Conservation (phyloP, 2,329 filamentous ascomycete genomes). For the Zopfia rhizophila region DNA sequence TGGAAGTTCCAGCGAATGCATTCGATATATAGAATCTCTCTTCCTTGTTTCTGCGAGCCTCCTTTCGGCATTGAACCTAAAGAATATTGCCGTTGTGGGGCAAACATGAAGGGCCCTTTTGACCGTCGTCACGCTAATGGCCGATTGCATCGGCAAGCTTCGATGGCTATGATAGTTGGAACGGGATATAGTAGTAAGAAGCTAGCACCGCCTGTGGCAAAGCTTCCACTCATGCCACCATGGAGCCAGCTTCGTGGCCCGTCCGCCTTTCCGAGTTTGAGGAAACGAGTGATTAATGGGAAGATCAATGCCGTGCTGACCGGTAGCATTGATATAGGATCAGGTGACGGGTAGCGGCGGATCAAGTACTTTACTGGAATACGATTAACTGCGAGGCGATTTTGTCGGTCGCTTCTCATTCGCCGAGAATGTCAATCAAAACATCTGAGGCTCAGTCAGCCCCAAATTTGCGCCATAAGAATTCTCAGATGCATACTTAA, state of each 20-base stretch:
- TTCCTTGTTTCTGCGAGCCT: no score
- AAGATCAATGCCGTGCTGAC: constrained; percentile 35
- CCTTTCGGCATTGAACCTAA: no score
- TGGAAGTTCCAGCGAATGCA: no score
- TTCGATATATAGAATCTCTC: no score
- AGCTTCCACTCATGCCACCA: constrained; percentile 31
- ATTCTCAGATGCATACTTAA: no score
- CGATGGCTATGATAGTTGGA: constrained; percentile 3
- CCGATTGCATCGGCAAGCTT: constrained; percentile 14
- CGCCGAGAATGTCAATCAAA: constrained; percentile 5
- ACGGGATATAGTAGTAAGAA: constrained; percentile 1
- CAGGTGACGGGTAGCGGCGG: constrained; percentile 36
- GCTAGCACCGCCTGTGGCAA: constrained; percentile 36
- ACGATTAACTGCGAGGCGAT: constrained; percentile 26
- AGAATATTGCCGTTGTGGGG: no score
- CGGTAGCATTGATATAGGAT: constrained; percentile 30
- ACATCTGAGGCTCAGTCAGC: constrained; percentile 45
- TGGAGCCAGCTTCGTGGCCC: constrained; percentile 24
- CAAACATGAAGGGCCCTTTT: no score
- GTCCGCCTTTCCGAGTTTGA: constrained; percentile 29
- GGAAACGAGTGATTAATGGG: constrained; percentile 27
- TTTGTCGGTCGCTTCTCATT: constrained; percentile 16
- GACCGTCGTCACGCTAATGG: no score
- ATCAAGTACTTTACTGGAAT: constrained; percentile 26
- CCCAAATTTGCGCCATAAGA: constrained; percentile 9